These are phyloP conservation scores for Syncephalastrum sp. DNA, from an alignment of 371 early-diverging fungal species.

Conservation along the genomic window DNA sequence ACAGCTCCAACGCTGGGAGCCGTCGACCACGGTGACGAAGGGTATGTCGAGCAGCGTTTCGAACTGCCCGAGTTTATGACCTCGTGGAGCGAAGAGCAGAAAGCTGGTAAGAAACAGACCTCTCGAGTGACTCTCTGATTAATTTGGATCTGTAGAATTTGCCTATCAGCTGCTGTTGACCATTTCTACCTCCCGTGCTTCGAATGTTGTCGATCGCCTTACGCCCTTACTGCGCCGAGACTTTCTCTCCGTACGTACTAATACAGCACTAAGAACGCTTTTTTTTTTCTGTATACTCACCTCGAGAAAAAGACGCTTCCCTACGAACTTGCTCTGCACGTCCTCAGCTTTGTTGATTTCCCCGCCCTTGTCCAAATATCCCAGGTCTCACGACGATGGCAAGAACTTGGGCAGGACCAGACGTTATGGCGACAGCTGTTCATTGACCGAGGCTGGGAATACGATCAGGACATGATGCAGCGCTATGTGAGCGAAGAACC, in stretches of 20 bases:
- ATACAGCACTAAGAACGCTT: not conserved
- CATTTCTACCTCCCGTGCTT: conserved; percentile 57
- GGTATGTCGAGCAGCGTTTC: conserved; percentile 62
- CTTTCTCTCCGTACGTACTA: conserved; percentile 47
- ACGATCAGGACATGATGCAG: conserved; percentile 45
- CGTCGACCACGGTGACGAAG: conserved; percentile 51
- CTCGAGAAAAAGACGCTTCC: conserved; percentile 45
- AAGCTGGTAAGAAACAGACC: conserved; percentile 50
- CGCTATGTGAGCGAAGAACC: conserved; percentile 30
- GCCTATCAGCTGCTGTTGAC: conserved; percentile 65
- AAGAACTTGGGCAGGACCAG: conserved; percentile 55
- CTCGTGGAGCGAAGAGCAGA: conserved; percentile 61
- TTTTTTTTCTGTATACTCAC: conserved; percentile 4
- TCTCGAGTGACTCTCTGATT: not conserved
- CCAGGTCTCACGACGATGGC: conserved; percentile 66
- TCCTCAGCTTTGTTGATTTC: conserved; percentile 57
- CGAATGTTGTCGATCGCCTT: conserved; percentile 54
- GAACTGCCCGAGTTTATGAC: conserved; percentile 50
- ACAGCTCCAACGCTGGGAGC: too few species aligned
- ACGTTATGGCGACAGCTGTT: conserved; percentile 67
- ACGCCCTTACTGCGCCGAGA: conserved; percentile 65
- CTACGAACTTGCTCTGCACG: conserved; percentile 61
- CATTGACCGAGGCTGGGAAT: conserved; percentile 47
- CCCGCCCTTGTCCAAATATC: conserved; percentile 44
- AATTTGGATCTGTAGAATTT: conserved; percentile 48